These are phyloP conservation scores for Floccularia luteovirens DNA, from an alignment of 768 basidiomycete species.

Conservation along the genomic window DNA sequence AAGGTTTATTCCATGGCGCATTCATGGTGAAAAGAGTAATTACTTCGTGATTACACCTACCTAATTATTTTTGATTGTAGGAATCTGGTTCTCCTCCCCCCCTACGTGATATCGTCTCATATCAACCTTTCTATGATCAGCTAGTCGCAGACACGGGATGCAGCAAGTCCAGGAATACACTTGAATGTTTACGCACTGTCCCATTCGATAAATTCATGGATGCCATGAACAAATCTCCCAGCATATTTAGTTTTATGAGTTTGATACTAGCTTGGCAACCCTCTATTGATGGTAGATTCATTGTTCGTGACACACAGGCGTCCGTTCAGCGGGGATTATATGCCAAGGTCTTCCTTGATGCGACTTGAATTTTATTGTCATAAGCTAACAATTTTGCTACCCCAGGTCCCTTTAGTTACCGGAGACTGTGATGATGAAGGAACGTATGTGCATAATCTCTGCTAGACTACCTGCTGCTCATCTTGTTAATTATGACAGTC, in stretches of 20 bases:
- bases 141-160: conserved; percentile 23
- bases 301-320: conserved; percentile 17
- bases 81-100: conserved; percentile 12
- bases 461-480: not conserved
- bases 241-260: conserved; percentile 19
- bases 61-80: conserved; percentile 6
- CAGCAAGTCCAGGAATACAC: conserved; percentile 13
- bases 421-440: conserved; percentile 33
- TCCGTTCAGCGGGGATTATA: conserved; percentile 23
- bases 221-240: conserved; percentile 18
- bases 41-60: not conserved
- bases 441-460: conserved; percentile 18
- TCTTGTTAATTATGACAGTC: conserved; percentile 3
- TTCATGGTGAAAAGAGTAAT: conserved; percentile 10
- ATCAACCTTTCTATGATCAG: conserved; percentile 18
- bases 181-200: conserved; percentile 25
- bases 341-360: conserved; percentile 15
- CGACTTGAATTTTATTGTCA: not conserved
- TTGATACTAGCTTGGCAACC: conserved; percentile 23
- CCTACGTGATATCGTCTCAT: conserved; percentile 5
- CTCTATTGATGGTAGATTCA: conserved; percentile 26
- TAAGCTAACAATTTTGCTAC: conserved; percentile 4
- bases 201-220: conserved; percentile 19
- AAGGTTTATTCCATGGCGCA: conserved; percentile 11
- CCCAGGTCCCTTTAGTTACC: conserved; percentile 14